phyloP scores from a whole-genome alignment of 208 protist species.

The Wallacemonas collosoma region DNA sequence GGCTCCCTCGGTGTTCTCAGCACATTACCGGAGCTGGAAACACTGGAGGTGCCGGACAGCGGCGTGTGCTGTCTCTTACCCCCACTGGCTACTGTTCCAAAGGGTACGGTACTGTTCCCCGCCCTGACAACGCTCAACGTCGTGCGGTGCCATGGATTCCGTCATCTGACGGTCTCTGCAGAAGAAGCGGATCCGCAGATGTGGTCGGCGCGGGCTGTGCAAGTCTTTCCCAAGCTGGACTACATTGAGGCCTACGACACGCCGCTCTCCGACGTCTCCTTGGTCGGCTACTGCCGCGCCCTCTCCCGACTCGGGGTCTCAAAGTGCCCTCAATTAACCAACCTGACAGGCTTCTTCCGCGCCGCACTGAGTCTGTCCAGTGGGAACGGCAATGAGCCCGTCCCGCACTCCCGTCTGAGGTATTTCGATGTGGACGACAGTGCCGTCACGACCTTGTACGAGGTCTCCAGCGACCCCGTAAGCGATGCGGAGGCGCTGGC shows the following conservation, averaged over 20 bases:
- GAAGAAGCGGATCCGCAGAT: no score
- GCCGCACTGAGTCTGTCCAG: neutral
- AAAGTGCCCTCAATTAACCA: neutral
- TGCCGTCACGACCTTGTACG: constrained; percentile 8
- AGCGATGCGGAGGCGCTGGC: neutral
- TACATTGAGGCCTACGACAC: neutral
- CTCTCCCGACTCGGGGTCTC: neutral
- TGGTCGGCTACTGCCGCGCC: neutral
- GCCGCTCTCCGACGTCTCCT: neutral
- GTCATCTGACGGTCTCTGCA: neutral
- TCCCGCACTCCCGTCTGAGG: neutral
- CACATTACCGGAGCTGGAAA: neutral
- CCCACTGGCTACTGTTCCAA: neutral
- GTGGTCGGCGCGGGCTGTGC: neutral
- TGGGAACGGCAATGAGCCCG: neutral
- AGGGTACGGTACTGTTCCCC: neutral
- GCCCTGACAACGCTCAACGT: neutral
- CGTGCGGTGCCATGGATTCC: neutral
- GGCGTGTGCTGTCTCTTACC: neutral
- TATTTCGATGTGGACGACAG: neutral
- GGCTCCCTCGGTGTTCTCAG: neutral
- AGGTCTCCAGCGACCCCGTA: neutral
- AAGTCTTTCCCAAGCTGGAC: neutral
- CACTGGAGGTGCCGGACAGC: neutral
- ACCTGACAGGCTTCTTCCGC: neutral